A percentile compares a stretch with the other conserved stretches of the same genome.
Evolutionary conservation across 768 basidiomycete species (phyloP).

Genomic region (Agrocybe chaxingu): DNA sequence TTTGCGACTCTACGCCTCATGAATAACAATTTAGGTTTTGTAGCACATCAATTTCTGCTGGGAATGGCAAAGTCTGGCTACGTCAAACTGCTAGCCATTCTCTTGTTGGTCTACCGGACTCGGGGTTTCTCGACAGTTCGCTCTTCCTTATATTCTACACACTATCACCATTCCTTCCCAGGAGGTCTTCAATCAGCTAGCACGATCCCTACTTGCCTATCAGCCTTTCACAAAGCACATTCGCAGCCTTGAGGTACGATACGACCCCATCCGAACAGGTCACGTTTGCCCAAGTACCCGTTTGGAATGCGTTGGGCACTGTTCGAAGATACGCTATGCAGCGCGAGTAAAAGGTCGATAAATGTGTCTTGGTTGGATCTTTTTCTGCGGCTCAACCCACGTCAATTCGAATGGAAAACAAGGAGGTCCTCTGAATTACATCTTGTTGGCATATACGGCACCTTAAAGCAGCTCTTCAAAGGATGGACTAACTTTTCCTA

Average conservation of each 20-base stretch:
- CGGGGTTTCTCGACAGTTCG: background rate
- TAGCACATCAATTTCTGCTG: too few relatives aligned
- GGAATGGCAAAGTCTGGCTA: too few relatives aligned
- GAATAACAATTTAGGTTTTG: too few relatives aligned
- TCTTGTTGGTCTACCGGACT: too few relatives aligned
- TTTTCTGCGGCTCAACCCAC: constrained; percentile 13
- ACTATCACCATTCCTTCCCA: constrained; percentile 14
- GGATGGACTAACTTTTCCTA: constrained; percentile 11
- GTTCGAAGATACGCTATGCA: constrained; percentile 11
- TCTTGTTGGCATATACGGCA: constrained; percentile 8
- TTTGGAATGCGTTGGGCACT: constrained; percentile 2
- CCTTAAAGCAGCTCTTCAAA: constrained; percentile 8
- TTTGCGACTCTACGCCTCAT: too few relatives aligned
- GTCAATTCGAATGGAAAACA: constrained; percentile 18
- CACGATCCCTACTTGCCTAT: constrained; percentile 11
- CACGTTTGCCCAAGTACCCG: background rate
- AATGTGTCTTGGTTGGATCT: constrained; percentile 10
- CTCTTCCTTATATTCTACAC: constrained; percentile 10
- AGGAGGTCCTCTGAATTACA: constrained; percentile 1
- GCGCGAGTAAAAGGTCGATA: background rate
- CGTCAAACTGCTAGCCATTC: too few relatives aligned
- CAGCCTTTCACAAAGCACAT: constrained; percentile 9
- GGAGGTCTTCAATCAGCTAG: constrained; percentile 5
- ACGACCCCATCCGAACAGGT: constrained; percentile 5
- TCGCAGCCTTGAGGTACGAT: constrained; percentile 14